Evolutionary conservation across 768 basidiomycete species (phyloP).

Genomic region (Boletus fagicola): DNA sequence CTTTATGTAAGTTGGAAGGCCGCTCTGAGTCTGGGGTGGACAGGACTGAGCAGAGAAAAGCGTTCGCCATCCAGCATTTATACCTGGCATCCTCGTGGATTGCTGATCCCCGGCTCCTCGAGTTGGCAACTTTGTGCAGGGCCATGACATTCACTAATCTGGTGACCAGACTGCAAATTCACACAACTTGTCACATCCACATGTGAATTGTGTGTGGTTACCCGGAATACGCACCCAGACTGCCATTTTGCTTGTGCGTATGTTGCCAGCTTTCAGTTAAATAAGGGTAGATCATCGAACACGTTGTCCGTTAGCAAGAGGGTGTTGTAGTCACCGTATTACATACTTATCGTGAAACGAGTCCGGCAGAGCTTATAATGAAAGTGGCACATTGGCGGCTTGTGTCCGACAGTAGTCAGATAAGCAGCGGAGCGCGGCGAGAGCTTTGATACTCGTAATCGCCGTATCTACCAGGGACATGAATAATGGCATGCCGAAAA

Average conservation of each 20-base stretch:
- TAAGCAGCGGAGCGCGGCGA: neutral
- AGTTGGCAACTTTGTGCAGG: neutral
- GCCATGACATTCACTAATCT: neutral
- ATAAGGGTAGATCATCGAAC: conserved; percentile 4
- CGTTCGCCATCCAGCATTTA: conserved; percentile 11
- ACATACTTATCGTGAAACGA: neutral
- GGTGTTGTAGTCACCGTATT: neutral
- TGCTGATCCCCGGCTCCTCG: neutral
- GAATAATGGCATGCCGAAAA: neutral
- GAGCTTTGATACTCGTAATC: neutral
- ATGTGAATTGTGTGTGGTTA: neutral
- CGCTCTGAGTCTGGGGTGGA: neutral
- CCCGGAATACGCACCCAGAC: neutral
- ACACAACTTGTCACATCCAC: neutral
- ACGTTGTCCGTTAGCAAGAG: neutral
- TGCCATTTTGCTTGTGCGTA: neutral
- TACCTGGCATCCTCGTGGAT: conserved; percentile 9
- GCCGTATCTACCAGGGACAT: neutral
- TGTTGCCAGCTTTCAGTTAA: neutral
- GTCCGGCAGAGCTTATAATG: neutral
- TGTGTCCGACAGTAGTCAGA: neutral
- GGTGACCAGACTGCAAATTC: neutral
- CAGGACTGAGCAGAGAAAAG: neutral
- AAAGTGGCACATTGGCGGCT: neutral
- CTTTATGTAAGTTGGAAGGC: neutral